Evolutionary conservation across 108 stramenopile species (phyloP).

Genomic region (Thalassiosira profunda): DNA sequence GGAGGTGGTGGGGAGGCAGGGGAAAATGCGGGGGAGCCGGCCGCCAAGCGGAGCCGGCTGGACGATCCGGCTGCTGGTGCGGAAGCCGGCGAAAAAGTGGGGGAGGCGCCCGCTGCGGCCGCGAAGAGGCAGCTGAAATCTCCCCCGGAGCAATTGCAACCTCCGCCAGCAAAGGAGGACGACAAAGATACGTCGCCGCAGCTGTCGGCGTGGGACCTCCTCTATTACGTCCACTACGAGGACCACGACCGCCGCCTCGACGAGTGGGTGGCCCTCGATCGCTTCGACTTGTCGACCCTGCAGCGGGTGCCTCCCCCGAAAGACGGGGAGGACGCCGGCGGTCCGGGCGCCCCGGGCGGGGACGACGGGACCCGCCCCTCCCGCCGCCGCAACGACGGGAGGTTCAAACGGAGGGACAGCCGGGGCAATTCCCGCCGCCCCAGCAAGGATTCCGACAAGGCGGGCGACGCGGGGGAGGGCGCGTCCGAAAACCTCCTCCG

Average conservation of each 20-base stretch:
- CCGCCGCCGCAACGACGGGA: too few relatives aligned
- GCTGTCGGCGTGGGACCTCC: constrained; percentile 47
- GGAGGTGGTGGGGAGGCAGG: neutral
- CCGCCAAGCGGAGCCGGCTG: constrained; percentile 4
- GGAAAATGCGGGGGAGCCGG: neutral
- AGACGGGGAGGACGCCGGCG: too few relatives aligned
- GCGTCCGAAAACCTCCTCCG: constrained; percentile 12
- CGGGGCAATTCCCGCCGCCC: neutral
- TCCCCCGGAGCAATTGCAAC: neutral
- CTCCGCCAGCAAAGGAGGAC: too few relatives aligned
- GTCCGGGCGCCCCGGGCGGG: neutral
- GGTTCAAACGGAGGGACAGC: too few relatives aligned
- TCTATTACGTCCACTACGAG: constrained; percentile 89
- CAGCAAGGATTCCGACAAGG: neutral
- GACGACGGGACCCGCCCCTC: constrained; percentile 4
- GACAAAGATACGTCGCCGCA: neutral
- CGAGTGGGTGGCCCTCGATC: constrained; percentile 80
- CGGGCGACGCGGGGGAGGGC: constrained; percentile 9
- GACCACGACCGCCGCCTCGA: constrained; percentile 89
- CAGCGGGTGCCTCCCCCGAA: constrained; percentile 18
- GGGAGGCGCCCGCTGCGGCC: neutral
- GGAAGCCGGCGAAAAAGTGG: neutral
- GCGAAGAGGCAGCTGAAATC: neutral
- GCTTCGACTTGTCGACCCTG: constrained; percentile 69
- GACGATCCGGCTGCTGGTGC: neutral